phyloP scores from a whole-genome alignment of 805 yeast genomes.

The Lipomyces kockii region DNA sequence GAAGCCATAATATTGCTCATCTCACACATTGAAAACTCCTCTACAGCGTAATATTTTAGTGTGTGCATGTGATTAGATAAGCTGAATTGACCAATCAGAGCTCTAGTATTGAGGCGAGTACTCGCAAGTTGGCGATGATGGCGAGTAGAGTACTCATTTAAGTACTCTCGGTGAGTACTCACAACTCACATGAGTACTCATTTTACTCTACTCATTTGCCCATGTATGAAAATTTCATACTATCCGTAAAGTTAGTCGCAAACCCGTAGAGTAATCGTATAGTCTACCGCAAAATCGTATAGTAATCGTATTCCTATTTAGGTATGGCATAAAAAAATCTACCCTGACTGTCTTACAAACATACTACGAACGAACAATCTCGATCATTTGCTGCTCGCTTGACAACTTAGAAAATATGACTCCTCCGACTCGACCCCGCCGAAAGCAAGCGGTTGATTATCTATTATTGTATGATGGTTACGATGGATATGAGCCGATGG shows the following conservation, averaged over 20 bases:
- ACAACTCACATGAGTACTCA: too few species aligned
- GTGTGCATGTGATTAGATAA: too few species aligned
- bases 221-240: neutral
- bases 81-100: too few species aligned
- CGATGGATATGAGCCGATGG: neutral
- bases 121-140: neutral
- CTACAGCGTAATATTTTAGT: too few species aligned
- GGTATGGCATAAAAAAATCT: neutral
- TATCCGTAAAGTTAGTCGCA: too few species aligned
- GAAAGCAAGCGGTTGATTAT: constrained; percentile 6
- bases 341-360: neutral
- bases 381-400: constrained; percentile 6
- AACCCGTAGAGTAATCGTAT: too few species aligned
- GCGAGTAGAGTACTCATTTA: neutral
- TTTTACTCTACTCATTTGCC: constrained; percentile 1
- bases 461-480: neutral
- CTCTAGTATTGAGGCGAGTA: too few species aligned
- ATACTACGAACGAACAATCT: neutral
- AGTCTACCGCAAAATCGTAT: neutral
- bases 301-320: neutral
- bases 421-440: constrained; percentile 7
- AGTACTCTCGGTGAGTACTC: too few species aligned
- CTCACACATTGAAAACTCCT: too few species aligned
- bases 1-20: too few species aligned
- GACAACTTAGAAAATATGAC: constrained; percentile 1